A percentile compares a stretch with the other conserved stretches of the same genome.
Conservation (phyloP, 2,329 filamentous ascomycete species). For the Phyllosticta citriasiana region DNA sequence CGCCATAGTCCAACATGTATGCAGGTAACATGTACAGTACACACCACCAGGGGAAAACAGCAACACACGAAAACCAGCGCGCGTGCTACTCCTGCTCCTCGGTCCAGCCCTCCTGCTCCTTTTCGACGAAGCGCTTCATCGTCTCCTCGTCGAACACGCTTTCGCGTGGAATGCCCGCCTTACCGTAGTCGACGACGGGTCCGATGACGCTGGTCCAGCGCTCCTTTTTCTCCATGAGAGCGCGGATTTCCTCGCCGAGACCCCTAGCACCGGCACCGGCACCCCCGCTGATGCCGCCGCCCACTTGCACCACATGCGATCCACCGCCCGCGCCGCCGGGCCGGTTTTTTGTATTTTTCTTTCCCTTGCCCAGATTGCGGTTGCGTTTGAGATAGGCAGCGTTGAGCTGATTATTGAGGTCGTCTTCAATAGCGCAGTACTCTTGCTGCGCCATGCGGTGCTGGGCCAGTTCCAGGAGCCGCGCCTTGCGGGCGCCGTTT, state of each 20-base stretch:
- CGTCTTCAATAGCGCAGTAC: slow-evolving; percentile 92
- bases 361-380: slow-evolving; percentile 84
- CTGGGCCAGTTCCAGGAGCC: slow-evolving; percentile 76
- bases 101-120: slow-evolving; percentile 72
- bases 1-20: no score
- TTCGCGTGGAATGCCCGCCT: slow-evolving; percentile 63
- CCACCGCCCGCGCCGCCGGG: slow-evolving; percentile 48
- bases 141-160: slow-evolving; percentile 64
- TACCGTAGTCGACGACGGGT: slow-evolving; percentile 79
- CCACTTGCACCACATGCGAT: slow-evolving; percentile 46
- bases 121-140: slow-evolving; percentile 65
- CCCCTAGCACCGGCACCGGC: slow-evolving; percentile 11
- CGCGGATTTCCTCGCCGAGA: slow-evolving; percentile 85
- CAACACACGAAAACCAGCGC: background rate
- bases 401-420: slow-evolving; percentile 90
- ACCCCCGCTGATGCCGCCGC: slow-evolving; percentile 24
- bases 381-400: slow-evolving; percentile 93
- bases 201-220: slow-evolving; percentile 89
- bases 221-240: slow-evolving; percentile 79
- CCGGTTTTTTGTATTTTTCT: slow-evolving; percentile 65
- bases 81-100: slow-evolving; percentile 57
- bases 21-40: background rate
- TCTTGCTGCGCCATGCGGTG: slow-evolving; percentile 95
- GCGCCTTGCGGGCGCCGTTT: slow-evolving; percentile 84
- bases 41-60: background rate